Evolutionary conservation across 2,329 filamentous ascomycete species (phyloP).

Genomic region (Zymoseptoria ardabiliae): DNA sequence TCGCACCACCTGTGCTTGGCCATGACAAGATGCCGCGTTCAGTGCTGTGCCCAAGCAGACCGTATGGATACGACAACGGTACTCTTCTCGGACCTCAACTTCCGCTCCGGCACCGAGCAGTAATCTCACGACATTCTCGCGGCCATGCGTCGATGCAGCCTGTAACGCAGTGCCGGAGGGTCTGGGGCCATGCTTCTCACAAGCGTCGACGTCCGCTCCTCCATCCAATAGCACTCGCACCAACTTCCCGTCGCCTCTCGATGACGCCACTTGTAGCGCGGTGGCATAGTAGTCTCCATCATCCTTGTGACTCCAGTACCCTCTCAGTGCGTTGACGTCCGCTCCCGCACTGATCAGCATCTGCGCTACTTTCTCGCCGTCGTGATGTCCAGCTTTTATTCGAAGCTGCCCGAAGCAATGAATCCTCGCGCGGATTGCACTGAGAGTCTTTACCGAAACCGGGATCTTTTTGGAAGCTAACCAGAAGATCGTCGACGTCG

Average conservation of each 20-base stretch:
- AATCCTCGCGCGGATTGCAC: neutral
- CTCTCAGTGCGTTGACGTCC: conserved; percentile 6
- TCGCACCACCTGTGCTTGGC: no score
- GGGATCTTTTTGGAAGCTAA: neutral
- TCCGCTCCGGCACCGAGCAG: no score
- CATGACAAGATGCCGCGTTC: no score
- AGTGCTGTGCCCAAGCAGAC: no score
- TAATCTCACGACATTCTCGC: no score
- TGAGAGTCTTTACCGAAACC: neutral
- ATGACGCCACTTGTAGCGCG: conserved; percentile 5
- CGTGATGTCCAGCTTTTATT: neutral
- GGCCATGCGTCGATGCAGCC: no score
- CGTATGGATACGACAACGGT: no score
- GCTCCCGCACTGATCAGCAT: conserved; percentile 13
- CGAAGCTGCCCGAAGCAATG: neutral
- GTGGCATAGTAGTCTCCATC: neutral
- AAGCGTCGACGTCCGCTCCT: conserved; percentile 7
- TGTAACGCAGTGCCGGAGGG: no score
- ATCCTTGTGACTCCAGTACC: no score
- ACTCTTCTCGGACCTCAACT: no score
- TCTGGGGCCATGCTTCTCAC: no score
- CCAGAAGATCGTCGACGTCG: neutral
- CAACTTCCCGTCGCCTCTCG: neutral
- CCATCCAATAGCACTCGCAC: neutral
- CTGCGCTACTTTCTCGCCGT: conserved; percentile 9